These are phyloP conservation scores for Thelephora terrestris DNA, from an alignment of 1,284 basidiomycete species.

Conservation along the genomic window DNA sequence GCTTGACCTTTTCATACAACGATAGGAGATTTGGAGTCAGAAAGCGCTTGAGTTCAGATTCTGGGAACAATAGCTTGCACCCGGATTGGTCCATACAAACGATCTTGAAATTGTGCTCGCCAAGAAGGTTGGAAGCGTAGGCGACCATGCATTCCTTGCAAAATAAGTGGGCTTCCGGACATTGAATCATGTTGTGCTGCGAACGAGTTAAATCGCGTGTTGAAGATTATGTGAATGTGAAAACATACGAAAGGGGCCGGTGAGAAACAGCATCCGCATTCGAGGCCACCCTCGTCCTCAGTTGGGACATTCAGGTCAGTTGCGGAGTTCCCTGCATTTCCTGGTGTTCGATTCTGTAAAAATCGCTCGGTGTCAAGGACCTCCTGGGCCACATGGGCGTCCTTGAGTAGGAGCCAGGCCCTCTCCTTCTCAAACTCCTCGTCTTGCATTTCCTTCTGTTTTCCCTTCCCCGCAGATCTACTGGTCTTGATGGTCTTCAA, in stretches of 20 bases:
- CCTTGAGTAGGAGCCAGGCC: conserved; percentile 31
- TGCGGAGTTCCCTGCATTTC: conserved; percentile 17
- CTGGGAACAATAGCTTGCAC: conserved; percentile 60
- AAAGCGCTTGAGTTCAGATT: conserved; percentile 55
- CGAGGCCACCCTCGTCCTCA: conserved; percentile 46
- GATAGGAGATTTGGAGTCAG: conserved; percentile 51
- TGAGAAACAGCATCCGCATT: conserved; percentile 79
- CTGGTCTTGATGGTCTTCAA: conserved; percentile 28
- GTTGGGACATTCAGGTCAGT: conserved; percentile 28
- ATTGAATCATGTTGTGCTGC: conserved; percentile 76
- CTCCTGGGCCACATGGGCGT: no score
- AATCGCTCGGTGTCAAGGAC: no score
- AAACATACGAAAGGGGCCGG: conserved; percentile 57
- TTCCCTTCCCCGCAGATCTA: conserved; percentile 24
- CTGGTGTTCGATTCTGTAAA: conserved; percentile 21
- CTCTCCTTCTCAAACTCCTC: conserved; percentile 30
- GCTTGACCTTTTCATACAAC: conserved; percentile 69
- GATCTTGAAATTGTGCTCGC: conserved; percentile 36
- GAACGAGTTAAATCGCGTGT: conserved; percentile 4
- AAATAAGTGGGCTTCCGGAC: conserved; percentile 59
- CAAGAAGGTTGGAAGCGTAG: conserved; percentile 26
- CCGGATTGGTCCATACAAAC: conserved; percentile 75
- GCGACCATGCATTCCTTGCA: conserved; percentile 36
- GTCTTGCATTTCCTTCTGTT: conserved; percentile 16
- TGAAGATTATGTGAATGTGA: conserved; percentile 2